phyloP scores from a whole-genome alignment of 805 yeast genomes.

The Hanseniaspora clermontiae region DNA sequence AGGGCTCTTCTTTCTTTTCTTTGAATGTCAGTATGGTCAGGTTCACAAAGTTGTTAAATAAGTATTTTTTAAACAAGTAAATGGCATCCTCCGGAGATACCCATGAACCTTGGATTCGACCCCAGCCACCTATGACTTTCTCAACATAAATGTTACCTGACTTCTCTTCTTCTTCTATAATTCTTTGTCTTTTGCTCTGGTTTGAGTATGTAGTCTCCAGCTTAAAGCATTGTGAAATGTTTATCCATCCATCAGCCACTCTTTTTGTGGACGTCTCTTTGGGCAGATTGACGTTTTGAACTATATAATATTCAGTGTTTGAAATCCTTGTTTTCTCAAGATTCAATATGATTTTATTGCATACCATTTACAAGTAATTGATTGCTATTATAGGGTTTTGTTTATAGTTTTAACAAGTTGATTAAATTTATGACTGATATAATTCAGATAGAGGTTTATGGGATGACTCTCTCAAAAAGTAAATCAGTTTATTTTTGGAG shows the following conservation, averaged over 20 bases:
- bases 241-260: constrained; percentile 84
- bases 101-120: constrained; percentile 80
- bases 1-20: constrained; percentile 36
- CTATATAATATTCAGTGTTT: constrained; percentile 2
- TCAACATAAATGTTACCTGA: constrained; percentile 44
- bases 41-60: constrained; percentile 39
- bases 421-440: neutral
- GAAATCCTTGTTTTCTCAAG: constrained; percentile 11
- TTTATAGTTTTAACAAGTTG: neutral
- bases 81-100: constrained; percentile 58
- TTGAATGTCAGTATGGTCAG: constrained; percentile 42
- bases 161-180: constrained; percentile 65
- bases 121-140: constrained; percentile 77
- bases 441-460: neutral
- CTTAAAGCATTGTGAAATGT: constrained; percentile 70
- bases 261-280: constrained; percentile 54
- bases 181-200: constrained; percentile 65
- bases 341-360: neutral
- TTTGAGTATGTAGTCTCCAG: constrained; percentile 51
- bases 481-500: too few species aligned
- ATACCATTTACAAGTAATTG: neutral
- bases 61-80: constrained; percentile 41
- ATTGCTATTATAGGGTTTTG: neutral
- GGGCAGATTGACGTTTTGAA: constrained; percentile 19
- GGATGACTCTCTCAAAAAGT: neutral